A percentile compares a stretch with the other conserved stretches of the same genome.
These are phyloP conservation scores for Aspergillus homomorphus DNA, from an alignment of 495 filamentous ascomycete genomes.

Conservation along the genomic window DNA sequence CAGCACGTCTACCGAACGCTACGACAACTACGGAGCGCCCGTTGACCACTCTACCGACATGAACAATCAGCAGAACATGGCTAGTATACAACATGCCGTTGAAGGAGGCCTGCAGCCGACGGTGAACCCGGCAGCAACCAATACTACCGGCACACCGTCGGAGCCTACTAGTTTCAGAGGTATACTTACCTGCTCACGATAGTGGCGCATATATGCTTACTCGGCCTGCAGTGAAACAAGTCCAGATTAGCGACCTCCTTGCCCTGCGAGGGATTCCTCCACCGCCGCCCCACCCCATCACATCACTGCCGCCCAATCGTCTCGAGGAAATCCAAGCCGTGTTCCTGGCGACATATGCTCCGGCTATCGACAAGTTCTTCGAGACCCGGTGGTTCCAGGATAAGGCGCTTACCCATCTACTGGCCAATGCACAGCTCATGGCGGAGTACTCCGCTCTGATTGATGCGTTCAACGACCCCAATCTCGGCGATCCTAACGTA, in stretches of 20 bases:
- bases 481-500: constrained; percentile 38
- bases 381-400: constrained; percentile 80
- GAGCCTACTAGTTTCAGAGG: constrained; percentile 40
- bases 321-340: constrained; percentile 70
- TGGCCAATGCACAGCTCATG: constrained; percentile 56
- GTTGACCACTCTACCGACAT: constrained; percentile 74
- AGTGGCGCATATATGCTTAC: not conserved
- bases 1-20: constrained; percentile 44
- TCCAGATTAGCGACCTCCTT: constrained; percentile 75
- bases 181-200: constrained; percentile 16
- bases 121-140: constrained; percentile 28
- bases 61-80: constrained; percentile 28
- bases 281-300: constrained; percentile 54
- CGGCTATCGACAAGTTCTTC: constrained; percentile 73
- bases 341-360: constrained; percentile 72
- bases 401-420: constrained; percentile 49
- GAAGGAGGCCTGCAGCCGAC: constrained; percentile 29
- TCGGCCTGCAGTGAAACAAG: constrained; percentile 56
- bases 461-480: constrained; percentile 44
- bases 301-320: constrained; percentile 48
- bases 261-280: constrained; percentile 61
- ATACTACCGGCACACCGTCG: constrained; percentile 18
- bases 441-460: constrained; percentile 62
- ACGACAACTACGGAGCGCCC: constrained; percentile 53
- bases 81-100: constrained; percentile 36